Evolutionary conservation across 768 basidiomycete species (phyloP).

Genomic region (Cystofilobasidium capitatum): DNA sequence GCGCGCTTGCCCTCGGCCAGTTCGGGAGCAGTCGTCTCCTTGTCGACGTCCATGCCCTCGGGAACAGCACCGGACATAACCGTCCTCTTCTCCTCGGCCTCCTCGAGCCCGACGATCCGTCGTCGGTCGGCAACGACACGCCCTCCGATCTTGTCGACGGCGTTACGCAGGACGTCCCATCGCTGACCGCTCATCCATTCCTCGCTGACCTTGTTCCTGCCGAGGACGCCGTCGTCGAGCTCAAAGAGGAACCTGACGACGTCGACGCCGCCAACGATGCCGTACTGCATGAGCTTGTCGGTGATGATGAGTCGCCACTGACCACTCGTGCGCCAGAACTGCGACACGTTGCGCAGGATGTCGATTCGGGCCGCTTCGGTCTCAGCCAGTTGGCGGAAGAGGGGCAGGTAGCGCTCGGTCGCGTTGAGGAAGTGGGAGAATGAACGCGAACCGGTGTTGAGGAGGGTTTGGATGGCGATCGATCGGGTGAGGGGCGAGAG

Average conservation of each 20-base stretch:
- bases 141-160: conserved; percentile 83
- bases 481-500: conserved; percentile 61
- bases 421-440: conserved; percentile 98
- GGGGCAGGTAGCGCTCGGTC: conserved; percentile 80
- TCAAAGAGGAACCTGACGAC: conserved; percentile 75
- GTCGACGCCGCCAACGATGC: conserved; percentile 88
- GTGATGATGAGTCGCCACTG: conserved; percentile 88
- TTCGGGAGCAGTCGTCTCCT: too few relatives aligned
- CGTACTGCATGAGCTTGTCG: conserved; percentile 97
- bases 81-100: conserved; percentile 68
- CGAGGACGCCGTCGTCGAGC: conserved; percentile 20
- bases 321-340: conserved; percentile 73
- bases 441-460: conserved; percentile 84
- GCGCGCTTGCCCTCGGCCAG: too few relatives aligned
- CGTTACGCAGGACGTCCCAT: conserved; percentile 75
- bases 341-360: conserved; percentile 58
- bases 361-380: conserved; percentile 44
- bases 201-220: conserved; percentile 37
- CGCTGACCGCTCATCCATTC: conserved; percentile 47
- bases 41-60: conserved; percentile 36
- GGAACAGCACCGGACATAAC: conserved; percentile 12
- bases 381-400: conserved; percentile 56
- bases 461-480: conserved; percentile 74
- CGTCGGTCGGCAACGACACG: conserved; percentile 54
- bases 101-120: conserved; percentile 62